Evolutionary conservation across 495 filamentous ascomycete genomes (phyloP), one percentile per base, ranked within the genome.

Genomic region (Aspergillus nanangensis): DNA sequence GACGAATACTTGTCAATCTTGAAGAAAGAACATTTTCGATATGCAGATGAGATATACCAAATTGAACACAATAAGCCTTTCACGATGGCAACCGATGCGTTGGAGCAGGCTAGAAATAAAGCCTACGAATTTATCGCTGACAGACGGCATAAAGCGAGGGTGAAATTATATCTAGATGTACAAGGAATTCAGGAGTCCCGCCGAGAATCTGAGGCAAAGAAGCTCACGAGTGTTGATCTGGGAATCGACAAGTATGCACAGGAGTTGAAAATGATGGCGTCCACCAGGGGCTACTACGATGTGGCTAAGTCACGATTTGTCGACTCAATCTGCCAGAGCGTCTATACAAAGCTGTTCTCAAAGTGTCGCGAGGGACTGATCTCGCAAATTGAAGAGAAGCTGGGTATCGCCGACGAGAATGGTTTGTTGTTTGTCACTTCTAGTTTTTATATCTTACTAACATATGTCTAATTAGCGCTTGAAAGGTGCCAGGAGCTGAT

Each of bases 181-280:
- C 52, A 53, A 2, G 44, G 45, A 0, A 47, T 48, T 8, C 37
- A 31, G 0, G 33, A 55, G 14, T 17, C 50, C n/a, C 25, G 47
- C 17, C 11, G 50, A 11, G 38, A 63, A 37, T 17, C 32, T 13
- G 58, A 62, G 13, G 40, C 47, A 5, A 56, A 47, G 17, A 67
- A 60, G 4, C 22, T 65, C 2, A 53, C 51, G 0, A 27, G 49
- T 13, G 27, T 46, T 0, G 57, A 69, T 2, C 58, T 81, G 2
- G 67, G 63, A 0, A 44, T 57, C 0, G 80, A 84, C 34, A 45
- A 45, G 0, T 80, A 66, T 35, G 20, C 36, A 0, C 57, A 66
- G 3, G 76, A 81, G 31, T 43, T 84, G 0, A 56, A 69, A 1
- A 74, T 76, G 49, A 74, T 84, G 59, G 70, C 75, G 1, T 63